Evolutionary conservation across 352 stramenopile genomes (phyloP).

Genomic region (Halophytophthora batemanensis): DNA sequence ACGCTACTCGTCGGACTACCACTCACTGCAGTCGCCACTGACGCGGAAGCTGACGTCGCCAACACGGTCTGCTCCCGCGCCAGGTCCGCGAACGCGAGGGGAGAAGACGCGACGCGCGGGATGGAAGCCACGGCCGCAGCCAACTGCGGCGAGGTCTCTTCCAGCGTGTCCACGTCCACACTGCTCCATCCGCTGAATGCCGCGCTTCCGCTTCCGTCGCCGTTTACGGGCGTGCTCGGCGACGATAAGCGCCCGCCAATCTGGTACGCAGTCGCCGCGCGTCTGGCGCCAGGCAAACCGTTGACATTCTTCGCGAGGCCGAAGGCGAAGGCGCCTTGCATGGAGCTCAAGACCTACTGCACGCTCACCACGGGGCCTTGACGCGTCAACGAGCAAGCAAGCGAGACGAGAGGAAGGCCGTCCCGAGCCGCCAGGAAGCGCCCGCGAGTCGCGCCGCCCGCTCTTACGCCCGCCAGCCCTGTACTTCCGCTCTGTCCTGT

Average conservation of each 20-base stretch:
- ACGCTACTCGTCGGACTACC: conserved; percentile 9
- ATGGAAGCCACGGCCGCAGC: conserved; percentile 4
- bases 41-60: conserved; percentile 3
- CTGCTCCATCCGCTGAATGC: background rate
- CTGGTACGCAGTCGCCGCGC: conserved; percentile 61
- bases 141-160: conserved; percentile 8
- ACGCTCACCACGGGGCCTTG: no score
- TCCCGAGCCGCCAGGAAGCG: background rate
- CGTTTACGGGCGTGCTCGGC: conserved; percentile 25
- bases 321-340: conserved; percentile 57
- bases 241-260: conserved; percentile 42
- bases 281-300: conserved; percentile 41
- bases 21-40: conserved; percentile 3
- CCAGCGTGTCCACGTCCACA: conserved; percentile 9
- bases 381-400: conserved; percentile 1
- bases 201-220: conserved; percentile 2
- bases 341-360: conserved; percentile 9
- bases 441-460: no score
- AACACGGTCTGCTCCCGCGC: conserved; percentile 5
- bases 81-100: conserved; percentile 26
- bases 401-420: background rate
- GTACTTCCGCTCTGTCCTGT: no score
- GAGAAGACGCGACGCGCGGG: conserved; percentile 23
- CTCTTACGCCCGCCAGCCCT: no score
- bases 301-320: conserved; percentile 68